Base-by-base conservation (phyloP, 805 yeast species). In the Zygosaccharomyces gambellarensis region DNA sequence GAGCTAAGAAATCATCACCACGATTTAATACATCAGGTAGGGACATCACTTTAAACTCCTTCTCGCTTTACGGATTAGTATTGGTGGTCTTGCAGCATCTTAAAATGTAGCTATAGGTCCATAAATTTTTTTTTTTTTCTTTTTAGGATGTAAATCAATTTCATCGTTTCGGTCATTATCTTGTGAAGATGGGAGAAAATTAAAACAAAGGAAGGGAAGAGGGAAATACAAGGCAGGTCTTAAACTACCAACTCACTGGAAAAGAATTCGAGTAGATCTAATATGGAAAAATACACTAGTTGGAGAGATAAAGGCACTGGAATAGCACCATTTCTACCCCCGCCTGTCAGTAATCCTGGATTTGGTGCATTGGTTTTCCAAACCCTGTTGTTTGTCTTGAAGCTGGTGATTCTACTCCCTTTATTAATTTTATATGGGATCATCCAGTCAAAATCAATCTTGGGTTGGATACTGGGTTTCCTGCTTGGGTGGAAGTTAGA, bases 281-380 rank as follows among this genome's bases (percentile, higher is more conserved):
- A 7, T 2, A 85, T 90, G 96, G 95, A 87, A 69, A 84, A 86
- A 68, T 90, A 80, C 69, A 82, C 94, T 23, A 77, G 78, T 52
- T 89, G 87, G 83, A 77, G 96, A 67, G 97, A 89, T 63, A 86
- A 82, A 53, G 94, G 92, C 4, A 90, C 97, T 1, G 97, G 97
- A n/a, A 86, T 90, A 31, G 83, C 95, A 0, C 97, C 97, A 2
- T 89, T 88, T 57, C 72, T 85, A 70, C 95, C 95, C 0, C 69
- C n/a, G 51, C 63, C 38, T 62, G 38, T 46, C 10, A 50, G 54
- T 2, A 52, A 53, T 17, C 52, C 62, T 19, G 51, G 56, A 19
- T 48, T 31, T 25, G 54, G 45, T 14, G 5, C 39, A 21, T 40
- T 45, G 44, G 43, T 36, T 12, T 45, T 32, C 27, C 44, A 30